Conservation (phyloP, 257 asterid genomes). For the Ligustrum vulgare region DNA sequence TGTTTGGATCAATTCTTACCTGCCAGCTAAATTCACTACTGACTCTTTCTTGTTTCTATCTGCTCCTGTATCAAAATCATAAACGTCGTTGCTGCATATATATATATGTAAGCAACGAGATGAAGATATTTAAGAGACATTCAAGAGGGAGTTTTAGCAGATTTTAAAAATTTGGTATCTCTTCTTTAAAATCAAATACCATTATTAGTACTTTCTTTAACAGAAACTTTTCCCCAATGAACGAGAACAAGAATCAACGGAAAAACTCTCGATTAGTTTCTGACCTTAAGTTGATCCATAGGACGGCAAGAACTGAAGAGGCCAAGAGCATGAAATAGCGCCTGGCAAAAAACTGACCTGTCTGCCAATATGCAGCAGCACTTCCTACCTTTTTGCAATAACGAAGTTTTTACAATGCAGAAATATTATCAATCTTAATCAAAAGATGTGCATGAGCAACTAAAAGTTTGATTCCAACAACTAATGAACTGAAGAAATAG, state of each 20-base stretch:
- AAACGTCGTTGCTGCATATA: slow-evolving; percentile 63
- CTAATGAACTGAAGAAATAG: too few relatives aligned
- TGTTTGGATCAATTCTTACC: slow-evolving; percentile 29
- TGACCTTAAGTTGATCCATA: slow-evolving; percentile 66
- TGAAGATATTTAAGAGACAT: not conserved
- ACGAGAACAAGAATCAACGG: not conserved
- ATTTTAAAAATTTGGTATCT: not conserved
- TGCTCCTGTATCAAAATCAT: slow-evolving; percentile 71
- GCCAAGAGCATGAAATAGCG: slow-evolving; percentile 45
- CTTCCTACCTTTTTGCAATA: slow-evolving; percentile 43
- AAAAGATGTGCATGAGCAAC: not conserved
- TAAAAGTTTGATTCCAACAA: not conserved
- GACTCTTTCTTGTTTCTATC: slow-evolving; percentile 70
- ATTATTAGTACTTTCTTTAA: not conserved
- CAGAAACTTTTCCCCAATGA: not conserved
- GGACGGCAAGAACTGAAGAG: slow-evolving; percentile 41
- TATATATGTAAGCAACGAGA: not conserved
- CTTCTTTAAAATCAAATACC: not conserved
- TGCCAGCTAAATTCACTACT: slow-evolving; percentile 51
- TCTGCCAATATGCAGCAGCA: slow-evolving; percentile 53
- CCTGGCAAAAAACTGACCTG: slow-evolving; percentile 40
- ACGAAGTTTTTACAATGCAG: not conserved
- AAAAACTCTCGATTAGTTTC: slow-evolving; percentile 2
- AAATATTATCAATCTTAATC: not conserved
- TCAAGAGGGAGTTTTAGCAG: not conserved